Base-by-base conservation (phyloP, 2,329 filamentous ascomycete species). In the Nemania sp. region DNA sequence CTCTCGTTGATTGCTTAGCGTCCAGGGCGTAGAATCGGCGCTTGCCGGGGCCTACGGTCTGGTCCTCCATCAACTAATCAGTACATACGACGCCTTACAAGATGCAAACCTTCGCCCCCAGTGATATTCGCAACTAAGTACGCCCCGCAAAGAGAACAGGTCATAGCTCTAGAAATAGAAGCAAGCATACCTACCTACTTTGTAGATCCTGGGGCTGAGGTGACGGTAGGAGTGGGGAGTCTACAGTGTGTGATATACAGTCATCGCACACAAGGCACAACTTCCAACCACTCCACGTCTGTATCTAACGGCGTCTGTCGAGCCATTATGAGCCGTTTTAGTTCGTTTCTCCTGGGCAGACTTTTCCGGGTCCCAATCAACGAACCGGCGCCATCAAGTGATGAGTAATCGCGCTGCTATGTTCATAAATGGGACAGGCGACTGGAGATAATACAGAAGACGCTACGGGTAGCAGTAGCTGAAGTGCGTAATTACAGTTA, bases 121-220 rank as follows among this genome's bases (percentile, higher is more conserved):
- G 33, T 11, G 36, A 28, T 24, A 47, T 34, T 43, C 26, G 15
- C 39, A 48, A 46, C 6, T 20, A 45, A 40, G 39, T n/a, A 56
- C 31, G 24, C 22, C 9, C 24, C 43, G 14, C 22, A 47, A 31
- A 26, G 45, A 42, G 26, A 50, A 37, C 28, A 36, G 28, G 20
- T 44, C 15, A 40, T 33, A 39, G 26, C 34, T 24, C n/a, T n/a
- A n/a, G n/a, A n/a, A n/a, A n/a, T n/a, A n/a, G n/a, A n/a, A n/a
- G n/a, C n/a, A n/a, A n/a, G n/a, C n/a, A n/a, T n/a, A n/a, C n/a
- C n/a, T n/a, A n/a, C n/a, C n/a, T n/a, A n/a, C n/a, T n/a, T n/a
- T n/a, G n/a, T 17, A 34, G 37, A 34, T 45, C 34, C 56, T 44
- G 48, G 50, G 59, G 57, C 55, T 59, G 55, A 60, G 56, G 57